Base-by-base conservation (phyloP, 139 green algal genomes). In the Volvox reticuliferus region DNA sequence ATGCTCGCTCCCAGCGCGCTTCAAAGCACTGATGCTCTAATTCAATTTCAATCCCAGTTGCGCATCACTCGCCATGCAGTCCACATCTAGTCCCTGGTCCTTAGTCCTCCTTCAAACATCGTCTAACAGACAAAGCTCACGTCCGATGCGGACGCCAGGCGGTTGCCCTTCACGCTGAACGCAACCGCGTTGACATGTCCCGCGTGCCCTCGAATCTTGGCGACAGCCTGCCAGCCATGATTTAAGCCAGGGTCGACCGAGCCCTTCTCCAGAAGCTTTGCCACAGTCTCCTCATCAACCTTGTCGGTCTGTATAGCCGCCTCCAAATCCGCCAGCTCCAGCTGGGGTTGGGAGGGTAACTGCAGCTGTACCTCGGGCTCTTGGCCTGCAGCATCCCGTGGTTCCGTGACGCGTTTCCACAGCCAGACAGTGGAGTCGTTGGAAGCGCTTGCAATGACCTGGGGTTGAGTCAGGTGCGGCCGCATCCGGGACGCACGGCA, bases 401-500 rank as follows among this genome's bases (percentile, higher is more conserved):
- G 32, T 61, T 81, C 33, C 61, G 32, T 35, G 14, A 36, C 50
- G 75, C 50, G 21, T 16, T 84, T 84, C 82, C 82, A 88, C 14
- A 88, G 82, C 82, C 82, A 79, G 20, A 88, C 65, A 24, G 82
- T 88, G 0, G 82, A 88, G 65, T 88, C 82, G 65, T 88, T 88
- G 63, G 63, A 79, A 24, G 82, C 82, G 65, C 55, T 78, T 22
- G 82, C 82, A 24, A 88, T 79, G 6, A 88, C 28, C 82, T 86
- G 81, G 2, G 19, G 65, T 30, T 24, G 65, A 24, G 44, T 55
- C 5, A 55, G 5, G 44, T 55, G 44, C 5, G 44, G 9, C 5
- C 44, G 44, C 44, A 55, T 55, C 44, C 44, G 9, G 44, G 44
- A 55, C 44, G 44, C 44, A 55, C 5, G 44, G 44, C n/a, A 55